Conservation (phyloP, 139 green algal species). For the Raphidocelis subcapitata region DNA sequence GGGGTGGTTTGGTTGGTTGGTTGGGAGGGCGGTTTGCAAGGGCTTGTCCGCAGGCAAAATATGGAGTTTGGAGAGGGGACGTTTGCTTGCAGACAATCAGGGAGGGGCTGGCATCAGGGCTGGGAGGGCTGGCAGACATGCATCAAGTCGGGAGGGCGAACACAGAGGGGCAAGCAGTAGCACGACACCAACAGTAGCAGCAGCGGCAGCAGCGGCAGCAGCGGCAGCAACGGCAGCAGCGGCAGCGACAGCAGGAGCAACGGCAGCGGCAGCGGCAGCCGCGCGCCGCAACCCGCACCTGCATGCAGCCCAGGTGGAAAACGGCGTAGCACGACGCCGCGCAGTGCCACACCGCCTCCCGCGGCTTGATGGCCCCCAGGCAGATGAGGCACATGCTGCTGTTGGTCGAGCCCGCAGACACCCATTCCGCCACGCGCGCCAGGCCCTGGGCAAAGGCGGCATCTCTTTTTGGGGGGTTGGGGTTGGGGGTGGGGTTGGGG, state of each 20-base stretch:
- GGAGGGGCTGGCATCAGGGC: background rate
- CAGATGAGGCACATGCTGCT: slow-evolving; percentile 70
- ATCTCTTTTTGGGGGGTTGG: slow-evolving; percentile 1
- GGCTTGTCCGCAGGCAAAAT: background rate
- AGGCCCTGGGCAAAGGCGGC: slow-evolving; percentile 40
- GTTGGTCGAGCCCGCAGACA: slow-evolving; percentile 31
- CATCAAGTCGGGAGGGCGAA: background rate
- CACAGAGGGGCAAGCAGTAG: too few relatives aligned
- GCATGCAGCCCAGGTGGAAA: slow-evolving; percentile 72
- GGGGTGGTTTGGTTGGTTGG: background rate
- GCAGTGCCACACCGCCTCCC: slow-evolving; percentile 70
- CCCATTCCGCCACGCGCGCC: slow-evolving; percentile 53
- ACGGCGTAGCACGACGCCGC: slow-evolving; percentile 57
- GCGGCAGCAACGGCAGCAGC: too few relatives aligned
- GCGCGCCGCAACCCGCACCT: slow-evolving; percentile 49
- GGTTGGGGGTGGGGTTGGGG: background rate
- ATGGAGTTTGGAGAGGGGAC: background rate
- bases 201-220: too few relatives aligned
- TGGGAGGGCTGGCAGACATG: background rate
- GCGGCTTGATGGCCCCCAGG: slow-evolving; percentile 49
- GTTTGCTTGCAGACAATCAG: background rate
- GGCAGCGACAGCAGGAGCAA: too few relatives aligned
- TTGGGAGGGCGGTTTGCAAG: background rate
- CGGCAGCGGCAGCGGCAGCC: too few relatives aligned
- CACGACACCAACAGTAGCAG: too few relatives aligned